Evolutionary conservation across 768 basidiomycete species (phyloP), one percentile per base, ranked within the genome.

Genomic region (Lepiota venenata): DNA sequence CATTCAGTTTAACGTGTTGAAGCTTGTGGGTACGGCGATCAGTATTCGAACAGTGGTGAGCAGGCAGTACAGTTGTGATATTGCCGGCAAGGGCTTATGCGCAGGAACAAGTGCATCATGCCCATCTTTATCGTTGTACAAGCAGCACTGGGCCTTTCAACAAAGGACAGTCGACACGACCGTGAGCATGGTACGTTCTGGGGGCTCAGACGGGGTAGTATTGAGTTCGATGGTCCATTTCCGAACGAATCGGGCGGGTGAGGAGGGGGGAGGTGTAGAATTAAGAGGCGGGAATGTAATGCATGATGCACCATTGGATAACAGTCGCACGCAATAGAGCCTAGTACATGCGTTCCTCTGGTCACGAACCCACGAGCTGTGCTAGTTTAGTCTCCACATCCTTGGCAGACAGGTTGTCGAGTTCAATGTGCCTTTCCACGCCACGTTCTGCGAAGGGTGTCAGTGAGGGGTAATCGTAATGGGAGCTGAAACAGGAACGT

Each of bases 371-470:
- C 45, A 93, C 65, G 54, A 93, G 71, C 64, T 85, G 79, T 36
- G 81, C 76, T 40, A 93, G 76, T 71, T 82, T 87, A 47, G 80
- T 72, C 65, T 86, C 81, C 47, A 93, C 91, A 58, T 92, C 86
- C 20, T 80, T 68, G 36, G 81, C 77, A 11, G 85, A 82, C 16
- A 93, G 79, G 60, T 85, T 80, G 63, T 93, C 91, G 46, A 93
- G 71, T 65, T 88, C 87, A 51, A 88, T 82, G 66, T 91, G 85
- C 66, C 78, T 86, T 73, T 93, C 91, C 18, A 86, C 78, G 44
- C 91, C 91, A 50, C 79, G 81, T 69, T 92, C 91, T 93, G 40
- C 12, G 50, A 46, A 59, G 55, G 43, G 50, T 9, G 53, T 61
- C 42, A 9, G 56, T 60, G 39, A 52, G 27, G 27, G 20, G 44